Conservation (phyloP, 257 asterid species). For the Solanum dulcamara region DNA sequence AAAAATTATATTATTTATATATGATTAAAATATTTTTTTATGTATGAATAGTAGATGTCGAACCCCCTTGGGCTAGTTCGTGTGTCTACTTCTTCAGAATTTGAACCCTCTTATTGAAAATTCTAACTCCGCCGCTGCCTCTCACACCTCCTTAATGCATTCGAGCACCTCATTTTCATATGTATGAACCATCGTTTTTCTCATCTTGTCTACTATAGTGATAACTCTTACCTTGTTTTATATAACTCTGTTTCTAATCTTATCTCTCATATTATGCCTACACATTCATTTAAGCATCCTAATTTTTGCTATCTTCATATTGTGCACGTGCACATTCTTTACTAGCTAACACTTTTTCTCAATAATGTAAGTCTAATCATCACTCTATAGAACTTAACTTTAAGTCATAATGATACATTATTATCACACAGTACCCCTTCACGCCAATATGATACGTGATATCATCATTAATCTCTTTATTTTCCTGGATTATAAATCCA, state of each 20-base stretch:
- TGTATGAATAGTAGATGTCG: too few relatives aligned
- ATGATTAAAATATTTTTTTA: too few relatives aligned
- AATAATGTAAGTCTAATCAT: background rate
- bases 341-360: background rate
- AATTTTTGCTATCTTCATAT: background rate
- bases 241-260: too few relatives aligned
- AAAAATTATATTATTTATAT: too few relatives aligned
- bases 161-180: background rate
- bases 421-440: background rate
- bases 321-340: too few relatives aligned
- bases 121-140: too few relatives aligned
- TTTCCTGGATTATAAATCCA: background rate
- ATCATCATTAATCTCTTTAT: background rate
- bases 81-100: too few relatives aligned
- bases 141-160: background rate
- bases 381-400: background rate
- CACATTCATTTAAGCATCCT: background rate
- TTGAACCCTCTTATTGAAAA: too few relatives aligned
- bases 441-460: background rate
- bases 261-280: background rate
- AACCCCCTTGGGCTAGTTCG: too few relatives aligned
- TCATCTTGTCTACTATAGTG: background rate
- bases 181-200: background rate
- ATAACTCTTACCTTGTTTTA: background rate
- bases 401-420: background rate